Percentiles rank a stretch among this genome's conserved stretches.
phyloP scores from a whole-genome alignment of 306 rosid genomes.

The Carpinus viminea region DNA sequence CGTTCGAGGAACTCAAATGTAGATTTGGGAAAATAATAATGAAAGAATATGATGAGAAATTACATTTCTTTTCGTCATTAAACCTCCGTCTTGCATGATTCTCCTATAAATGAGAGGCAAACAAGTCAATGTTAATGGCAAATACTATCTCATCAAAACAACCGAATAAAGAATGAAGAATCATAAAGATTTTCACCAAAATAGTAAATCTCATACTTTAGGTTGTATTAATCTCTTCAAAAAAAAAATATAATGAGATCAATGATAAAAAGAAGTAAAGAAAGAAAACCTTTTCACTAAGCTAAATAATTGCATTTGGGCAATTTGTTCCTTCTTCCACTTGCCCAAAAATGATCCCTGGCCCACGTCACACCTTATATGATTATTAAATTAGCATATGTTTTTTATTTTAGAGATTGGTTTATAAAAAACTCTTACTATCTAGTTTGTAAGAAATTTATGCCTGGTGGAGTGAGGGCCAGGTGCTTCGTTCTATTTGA shows the following conservation, averaged over 20 bases:
- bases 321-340: not conserved
- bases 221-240: too few relatives aligned
- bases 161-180: not conserved
- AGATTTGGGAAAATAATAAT: not conserved
- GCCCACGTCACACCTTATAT: not conserved
- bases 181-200: too few relatives aligned
- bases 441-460: too few relatives aligned
- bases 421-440: too few relatives aligned
- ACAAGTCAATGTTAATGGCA: conserved; percentile 24
- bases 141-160: not conserved
- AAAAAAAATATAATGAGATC: not conserved
- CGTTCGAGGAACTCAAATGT: not conserved
- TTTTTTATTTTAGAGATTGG: too few relatives aligned
- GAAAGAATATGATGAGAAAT: conserved; percentile 23
- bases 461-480: too few relatives aligned
- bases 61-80: conserved; percentile 62
- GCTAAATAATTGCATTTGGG: not conserved
- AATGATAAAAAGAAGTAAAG: not conserved
- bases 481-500: too few relatives aligned
- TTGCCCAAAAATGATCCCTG: not conserved
- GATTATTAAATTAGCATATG: not conserved
- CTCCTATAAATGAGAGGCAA: conserved; percentile 55
- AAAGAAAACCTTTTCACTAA: not conserved
- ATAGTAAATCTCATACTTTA: too few relatives aligned
- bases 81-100: conserved; percentile 32